A percentile compares a stretch with the other conserved stretches of the same genome.
Conservation (phyloP, 176 grass and related monocot species). For the Paspalum notatum region DNA sequence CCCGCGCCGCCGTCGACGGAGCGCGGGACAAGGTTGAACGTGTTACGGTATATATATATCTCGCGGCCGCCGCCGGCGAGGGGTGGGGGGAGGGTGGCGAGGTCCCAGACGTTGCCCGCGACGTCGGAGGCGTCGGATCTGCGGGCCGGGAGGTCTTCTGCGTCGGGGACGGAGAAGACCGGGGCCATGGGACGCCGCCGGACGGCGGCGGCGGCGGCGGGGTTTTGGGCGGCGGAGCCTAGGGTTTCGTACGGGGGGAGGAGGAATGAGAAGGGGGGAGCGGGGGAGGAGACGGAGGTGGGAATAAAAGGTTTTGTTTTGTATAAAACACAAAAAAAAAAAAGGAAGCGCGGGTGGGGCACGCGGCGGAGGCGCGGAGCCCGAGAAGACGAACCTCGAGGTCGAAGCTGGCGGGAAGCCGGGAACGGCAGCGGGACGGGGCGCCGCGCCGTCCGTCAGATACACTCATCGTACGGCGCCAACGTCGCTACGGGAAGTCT, state of each 20-base stretch:
- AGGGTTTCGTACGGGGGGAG: constrained; percentile 58
- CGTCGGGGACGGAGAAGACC: constrained; percentile 22
- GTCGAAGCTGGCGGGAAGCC: background rate
- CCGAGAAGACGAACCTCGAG: constrained; percentile 26
- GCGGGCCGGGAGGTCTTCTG: constrained; percentile 31
- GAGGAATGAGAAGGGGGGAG: background rate
- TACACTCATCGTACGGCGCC: no score
- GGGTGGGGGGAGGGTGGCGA: constrained; percentile 51
- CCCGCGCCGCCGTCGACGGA: constrained; percentile 46
- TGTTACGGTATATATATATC: constrained; percentile 83
- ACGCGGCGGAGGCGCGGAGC: background rate
- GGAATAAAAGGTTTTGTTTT: background rate
- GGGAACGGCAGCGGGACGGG: no score
- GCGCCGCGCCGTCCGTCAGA: no score
- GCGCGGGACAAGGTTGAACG: constrained; percentile 69
- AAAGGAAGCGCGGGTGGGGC: background rate
- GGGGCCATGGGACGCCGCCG: constrained; percentile 41
- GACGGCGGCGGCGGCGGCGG: constrained; percentile 24
- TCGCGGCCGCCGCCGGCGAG: constrained; percentile 49
- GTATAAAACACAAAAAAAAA: background rate
- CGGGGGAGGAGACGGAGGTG: background rate
- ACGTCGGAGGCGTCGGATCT: constrained; percentile 68
- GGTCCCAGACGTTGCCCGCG: constrained; percentile 80
- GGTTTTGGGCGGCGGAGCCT: constrained; percentile 60
- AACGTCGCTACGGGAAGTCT: no score